Percentiles rank a stretch among this genome's conserved stretches.
These are phyloP conservation scores for Gentiana straminea DNA, from an alignment of 257 asterid species.

Conservation along the genomic window DNA sequence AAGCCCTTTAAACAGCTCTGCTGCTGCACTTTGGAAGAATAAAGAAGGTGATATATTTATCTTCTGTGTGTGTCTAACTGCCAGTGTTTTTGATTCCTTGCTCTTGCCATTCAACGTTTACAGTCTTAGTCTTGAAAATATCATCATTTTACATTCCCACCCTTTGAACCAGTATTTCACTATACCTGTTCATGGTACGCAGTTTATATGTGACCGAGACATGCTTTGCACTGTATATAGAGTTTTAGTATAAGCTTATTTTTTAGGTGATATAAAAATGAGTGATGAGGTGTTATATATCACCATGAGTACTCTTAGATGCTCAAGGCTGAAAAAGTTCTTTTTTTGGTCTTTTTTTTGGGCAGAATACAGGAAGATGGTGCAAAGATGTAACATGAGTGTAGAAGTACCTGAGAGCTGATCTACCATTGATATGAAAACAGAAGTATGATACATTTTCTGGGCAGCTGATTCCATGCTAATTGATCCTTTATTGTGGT, in stretches of 20 bases:
- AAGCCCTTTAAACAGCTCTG: conserved; percentile 65
- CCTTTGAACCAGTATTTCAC: too few relatives aligned
- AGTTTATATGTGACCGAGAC: too few relatives aligned
- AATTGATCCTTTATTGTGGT: background rate
- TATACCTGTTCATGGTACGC: too few relatives aligned
- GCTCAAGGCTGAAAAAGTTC: background rate
- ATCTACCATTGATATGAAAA: conserved; percentile 3
- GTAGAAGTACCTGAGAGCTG: conserved; percentile 41
- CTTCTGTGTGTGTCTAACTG: background rate
- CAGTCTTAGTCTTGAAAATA: too few relatives aligned
- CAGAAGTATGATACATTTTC: background rate
- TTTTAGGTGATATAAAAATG: too few relatives aligned
- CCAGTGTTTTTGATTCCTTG: too few relatives aligned
- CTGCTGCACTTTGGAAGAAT: conserved; percentile 75
- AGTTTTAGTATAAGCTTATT: too few relatives aligned
- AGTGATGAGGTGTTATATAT: too few relatives aligned
- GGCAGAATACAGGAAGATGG: conserved; percentile 59
- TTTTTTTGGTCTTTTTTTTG: background rate
- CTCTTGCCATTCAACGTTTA: too few relatives aligned
- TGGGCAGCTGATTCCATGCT: background rate
- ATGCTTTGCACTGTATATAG: too few relatives aligned
- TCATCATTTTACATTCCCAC: too few relatives aligned
- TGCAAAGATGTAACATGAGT: conserved; percentile 40
- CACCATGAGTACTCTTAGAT: background rate
- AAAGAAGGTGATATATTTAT: conserved; percentile 36